Percentiles rank a stretch among this genome's conserved stretches.
Evolutionary conservation across 2,329 filamentous ascomycete species (phyloP).

Genomic region (Massarina eburnea): DNA sequence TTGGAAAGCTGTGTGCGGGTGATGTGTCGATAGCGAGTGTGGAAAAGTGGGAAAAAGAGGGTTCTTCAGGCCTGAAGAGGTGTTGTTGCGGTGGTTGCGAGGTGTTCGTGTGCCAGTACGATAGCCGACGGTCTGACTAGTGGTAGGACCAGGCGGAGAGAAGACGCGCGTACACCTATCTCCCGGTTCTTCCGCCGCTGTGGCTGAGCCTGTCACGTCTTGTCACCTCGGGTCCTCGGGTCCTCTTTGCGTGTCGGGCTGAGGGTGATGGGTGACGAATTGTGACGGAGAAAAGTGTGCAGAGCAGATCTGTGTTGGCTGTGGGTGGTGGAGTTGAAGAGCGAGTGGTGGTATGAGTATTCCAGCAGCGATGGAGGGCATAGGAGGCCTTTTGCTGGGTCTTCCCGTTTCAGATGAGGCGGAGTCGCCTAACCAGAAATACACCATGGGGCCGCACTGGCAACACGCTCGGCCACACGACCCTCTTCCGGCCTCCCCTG

Average conservation of each 20-base stretch:
- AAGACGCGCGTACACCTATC: constrained; percentile 38
- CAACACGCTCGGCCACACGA: not conserved
- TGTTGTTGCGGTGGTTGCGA: constrained; percentile 19
- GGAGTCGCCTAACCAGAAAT: not conserved
- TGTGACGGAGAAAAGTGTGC: not conserved
- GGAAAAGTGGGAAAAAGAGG: constrained; percentile 10
- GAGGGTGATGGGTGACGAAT: not conserved
- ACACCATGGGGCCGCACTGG: not conserved
- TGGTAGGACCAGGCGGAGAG: constrained; percentile 26
- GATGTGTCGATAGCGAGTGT: constrained; percentile 13
- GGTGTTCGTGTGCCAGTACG: constrained; percentile 18
- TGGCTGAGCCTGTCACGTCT: constrained; percentile 30
- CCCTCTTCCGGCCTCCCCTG: not conserved
- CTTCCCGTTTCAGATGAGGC: constrained; percentile 21
- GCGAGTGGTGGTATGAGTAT: constrained; percentile 1
- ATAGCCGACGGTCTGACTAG: constrained; percentile 13
- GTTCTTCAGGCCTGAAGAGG: constrained; percentile 28
- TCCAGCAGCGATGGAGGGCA: constrained; percentile 8
- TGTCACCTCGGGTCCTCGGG: too few relatives aligned
- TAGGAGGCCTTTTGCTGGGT: constrained; percentile 27
- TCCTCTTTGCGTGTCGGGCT: constrained; percentile 1
- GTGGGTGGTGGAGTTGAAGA: not conserved
- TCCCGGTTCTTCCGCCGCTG: constrained; percentile 32
- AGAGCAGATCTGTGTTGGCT: too few relatives aligned
- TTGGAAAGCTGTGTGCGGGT: constrained; percentile 16